Evolutionary conservation across 805 yeast genomes (phyloP), one percentile per base, ranked within the genome.

Genomic region (Starmera caribaea): DNA sequence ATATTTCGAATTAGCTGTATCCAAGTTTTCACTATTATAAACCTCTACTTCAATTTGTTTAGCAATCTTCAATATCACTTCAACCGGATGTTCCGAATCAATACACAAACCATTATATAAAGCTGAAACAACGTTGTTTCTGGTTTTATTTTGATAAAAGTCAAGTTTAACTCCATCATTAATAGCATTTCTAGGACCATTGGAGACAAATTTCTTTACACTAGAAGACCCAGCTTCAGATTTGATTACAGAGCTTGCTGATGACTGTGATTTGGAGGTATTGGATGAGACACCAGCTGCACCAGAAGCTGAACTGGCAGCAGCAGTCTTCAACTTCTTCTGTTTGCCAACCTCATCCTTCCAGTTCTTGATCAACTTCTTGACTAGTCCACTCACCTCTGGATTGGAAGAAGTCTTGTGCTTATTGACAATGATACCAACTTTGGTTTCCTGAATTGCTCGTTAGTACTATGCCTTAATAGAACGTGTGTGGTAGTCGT

Each of bases 391-490:
- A 11, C 81, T 68, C 35, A 92, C 60, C 49, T 88, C 94, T 16
- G 72, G 45, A 59, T 83, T 85, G 27, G 62, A 54, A 36, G 79
- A 76, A 8, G 84, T 63, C 47, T 95, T 76, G 53, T 83, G 76
- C 61, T 86, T 88, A 65, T 92, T 92, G 33, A 92, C 97, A 8
- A 89, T 90, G 14, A 92, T 90, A 47, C 98, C 98, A n/a, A 92
- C 90, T 59, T 87, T 88, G 8, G 98, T 92, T 54, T 90, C 95
- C 66, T 62, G 16, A 14, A 32, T n/a, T n/a, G 9, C 14, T 4
- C 39, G 21, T 14, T 16, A 24, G 32, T 30, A 4, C 8, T 30
- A 13, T 5, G 32, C 4, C 6, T 14, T 30, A 13, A 4, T 14
- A 15, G 16, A 32, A 14, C 7, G 13, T 16, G 13, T 17, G 15